Percentiles rank a stretch among this genome's conserved stretches.
Conservation (phyloP, 768 basidiomycete species). For the Pisolithus orientalis region DNA sequence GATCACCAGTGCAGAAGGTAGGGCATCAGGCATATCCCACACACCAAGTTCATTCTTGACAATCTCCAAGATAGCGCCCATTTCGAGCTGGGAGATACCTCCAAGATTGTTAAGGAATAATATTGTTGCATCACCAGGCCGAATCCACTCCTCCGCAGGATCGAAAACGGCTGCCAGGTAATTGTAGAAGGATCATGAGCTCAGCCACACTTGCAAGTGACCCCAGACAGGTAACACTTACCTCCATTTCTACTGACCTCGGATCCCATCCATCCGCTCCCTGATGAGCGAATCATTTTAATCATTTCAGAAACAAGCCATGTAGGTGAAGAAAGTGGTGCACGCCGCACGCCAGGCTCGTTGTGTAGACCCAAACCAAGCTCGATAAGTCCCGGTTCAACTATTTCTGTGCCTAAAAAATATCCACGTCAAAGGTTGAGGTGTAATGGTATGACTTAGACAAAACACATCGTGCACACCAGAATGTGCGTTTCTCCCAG, state of each 20-base stretch:
- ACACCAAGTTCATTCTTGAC: slow-evolving; percentile 36
- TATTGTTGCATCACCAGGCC: slow-evolving; percentile 27
- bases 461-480: not conserved
- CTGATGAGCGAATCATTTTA: slow-evolving; percentile 12
- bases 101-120: slow-evolving; percentile 54
- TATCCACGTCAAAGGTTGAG: not conserved
- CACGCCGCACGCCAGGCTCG: slow-evolving; percentile 36
- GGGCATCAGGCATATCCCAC: not conserved
- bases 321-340: slow-evolving; percentile 14
- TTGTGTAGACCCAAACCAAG: slow-evolving; percentile 54
- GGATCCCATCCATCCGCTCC: slow-evolving; percentile 9
- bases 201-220: not conserved
- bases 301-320: slow-evolving; percentile 26
- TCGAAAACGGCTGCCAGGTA: not conserved
- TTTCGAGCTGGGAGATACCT: slow-evolving; percentile 45
- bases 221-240: not conserved
- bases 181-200: not conserved
- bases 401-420: slow-evolving; percentile 3
- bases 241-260: slow-evolving; percentile 4
- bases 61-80: slow-evolving; percentile 44
- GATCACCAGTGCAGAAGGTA: not conserved
- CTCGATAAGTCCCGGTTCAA: slow-evolving; percentile 20
- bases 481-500: slow-evolving; percentile 30
- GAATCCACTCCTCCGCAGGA: slow-evolving; percentile 9
- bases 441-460: not conserved